These are phyloP conservation scores for Rhizophora mangle DNA, from an alignment of 345 rosid species.

Conservation along the genomic window DNA sequence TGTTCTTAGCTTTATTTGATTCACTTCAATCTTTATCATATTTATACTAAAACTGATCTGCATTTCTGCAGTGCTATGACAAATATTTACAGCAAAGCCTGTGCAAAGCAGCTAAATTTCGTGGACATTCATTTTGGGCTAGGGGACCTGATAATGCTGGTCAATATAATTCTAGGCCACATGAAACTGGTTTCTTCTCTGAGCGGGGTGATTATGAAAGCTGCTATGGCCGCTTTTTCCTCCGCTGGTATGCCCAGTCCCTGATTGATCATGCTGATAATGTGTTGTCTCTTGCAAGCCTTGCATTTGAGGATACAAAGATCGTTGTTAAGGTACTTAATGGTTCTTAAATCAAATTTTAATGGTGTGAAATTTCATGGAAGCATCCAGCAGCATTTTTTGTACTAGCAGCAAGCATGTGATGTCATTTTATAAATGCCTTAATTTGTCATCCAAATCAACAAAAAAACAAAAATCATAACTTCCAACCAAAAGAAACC, in stretches of 20 bases:
- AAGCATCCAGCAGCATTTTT: not conserved
- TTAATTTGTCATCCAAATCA: not conserved
- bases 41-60: conserved; percentile 5
- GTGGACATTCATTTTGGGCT: conserved; percentile 82
- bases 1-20: not conserved
- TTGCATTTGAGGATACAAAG: conserved; percentile 76
- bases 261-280: conserved; percentile 72
- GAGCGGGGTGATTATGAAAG: conserved; percentile 94
- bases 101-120: conserved; percentile 65
- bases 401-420: not conserved
- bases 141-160: conserved; percentile 91
- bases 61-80: conserved; percentile 71
- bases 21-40: not conserved
- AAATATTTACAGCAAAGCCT: conserved; percentile 72
- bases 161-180: conserved; percentile 83
- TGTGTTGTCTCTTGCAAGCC: conserved; percentile 74
- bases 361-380: no score
- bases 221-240: conserved; percentile 89
- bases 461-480: no score
- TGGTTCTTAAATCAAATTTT: not conserved
- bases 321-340: conserved; percentile 67
- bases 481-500: no score
- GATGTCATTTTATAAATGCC: not conserved
- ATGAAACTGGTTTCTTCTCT: conserved; percentile 85
- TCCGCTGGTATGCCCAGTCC: conserved; percentile 79